Evolutionary conservation across 495 filamentous ascomycete genomes (phyloP), one percentile per base, ranked within the genome.

Genomic region (Daldinia caldariorum): DNA sequence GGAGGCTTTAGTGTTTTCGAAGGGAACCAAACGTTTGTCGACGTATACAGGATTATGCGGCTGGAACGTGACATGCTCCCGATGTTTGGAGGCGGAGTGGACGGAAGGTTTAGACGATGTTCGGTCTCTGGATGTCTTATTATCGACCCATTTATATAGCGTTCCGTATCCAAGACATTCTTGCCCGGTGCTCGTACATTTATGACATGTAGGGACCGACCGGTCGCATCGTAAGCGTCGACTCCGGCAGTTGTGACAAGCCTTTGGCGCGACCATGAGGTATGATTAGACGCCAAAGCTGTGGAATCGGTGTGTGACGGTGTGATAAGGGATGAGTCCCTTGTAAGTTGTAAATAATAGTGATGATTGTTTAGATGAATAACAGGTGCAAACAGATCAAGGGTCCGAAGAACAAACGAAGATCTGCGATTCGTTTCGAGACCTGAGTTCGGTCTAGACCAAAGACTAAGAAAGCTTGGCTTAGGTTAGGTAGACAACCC

Each of bases 181-280:
- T 77, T 84, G 81, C 38, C 83, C 81, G 26, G 82, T 67, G 51
- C 75, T 78, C 31, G 79, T 77, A 69, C 82, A 85, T 57, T 85
- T 84, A 57, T 80, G 75, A 60, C 86, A 88, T 57, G 76, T 69
- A 0, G 86, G 80, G 0, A 79, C 70, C 0, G 83, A 84, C 35
- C 79, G 79, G 63, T 88, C 86, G 68, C 86, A 88, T 53, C 85
- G 83, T 9, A 84, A 79, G 20, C 84, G 82, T 61, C 83, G 82
- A 1, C 78, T 80, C 4, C 85, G 85, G 66, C 86, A 85, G 73
- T 81, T 83, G 69, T 84, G 83, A 65, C 83, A 85, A 43, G 80
- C 39, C 58, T 76, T 79, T 38, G 38, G 67, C 37, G 60, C 59
- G 58, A 66, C 68, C 73, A 70, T 71, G 58, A 62, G 69, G 58